These are phyloP conservation scores for Russula dissimulans DNA, from an alignment of 768 basidiomycete genomes.

Conservation along the genomic window DNA sequence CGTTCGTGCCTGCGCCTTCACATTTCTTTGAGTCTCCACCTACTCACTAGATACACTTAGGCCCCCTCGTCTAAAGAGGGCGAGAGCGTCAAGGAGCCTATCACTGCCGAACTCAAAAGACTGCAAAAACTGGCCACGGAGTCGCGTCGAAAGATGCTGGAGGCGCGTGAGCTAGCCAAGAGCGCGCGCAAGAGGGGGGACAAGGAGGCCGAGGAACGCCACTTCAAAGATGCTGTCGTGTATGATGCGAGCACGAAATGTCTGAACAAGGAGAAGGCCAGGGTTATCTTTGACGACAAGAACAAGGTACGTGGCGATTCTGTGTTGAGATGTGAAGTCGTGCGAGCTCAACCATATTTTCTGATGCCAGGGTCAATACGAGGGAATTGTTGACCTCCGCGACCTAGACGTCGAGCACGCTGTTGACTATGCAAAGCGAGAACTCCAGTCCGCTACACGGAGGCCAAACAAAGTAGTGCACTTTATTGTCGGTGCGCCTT, in stretches of 20 bases:
- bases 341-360: background rate
- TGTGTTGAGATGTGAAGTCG: background rate
- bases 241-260: background rate
- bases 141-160: no score
- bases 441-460: background rate
- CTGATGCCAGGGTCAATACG: background rate
- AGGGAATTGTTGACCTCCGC: slow-evolving; percentile 3
- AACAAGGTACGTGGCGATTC: background rate
- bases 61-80: no score
- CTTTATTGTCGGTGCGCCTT: slow-evolving; percentile 11
- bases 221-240: background rate
- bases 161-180: background rate
- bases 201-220: background rate
- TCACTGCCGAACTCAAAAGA: no score
- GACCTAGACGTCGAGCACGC: background rate
- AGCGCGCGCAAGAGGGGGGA: background rate
- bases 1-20: no score
- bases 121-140: no score
- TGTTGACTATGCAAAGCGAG: background rate
- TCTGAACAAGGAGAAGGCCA: background rate
- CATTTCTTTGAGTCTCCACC: no score
- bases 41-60: no score
- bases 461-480: background rate
- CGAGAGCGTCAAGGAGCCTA: no score
- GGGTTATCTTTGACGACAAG: background rate